phyloP scores from a whole-genome alignment of 2,329 filamentous ascomycete genomes.

The Cladosporium sp. region DNA sequence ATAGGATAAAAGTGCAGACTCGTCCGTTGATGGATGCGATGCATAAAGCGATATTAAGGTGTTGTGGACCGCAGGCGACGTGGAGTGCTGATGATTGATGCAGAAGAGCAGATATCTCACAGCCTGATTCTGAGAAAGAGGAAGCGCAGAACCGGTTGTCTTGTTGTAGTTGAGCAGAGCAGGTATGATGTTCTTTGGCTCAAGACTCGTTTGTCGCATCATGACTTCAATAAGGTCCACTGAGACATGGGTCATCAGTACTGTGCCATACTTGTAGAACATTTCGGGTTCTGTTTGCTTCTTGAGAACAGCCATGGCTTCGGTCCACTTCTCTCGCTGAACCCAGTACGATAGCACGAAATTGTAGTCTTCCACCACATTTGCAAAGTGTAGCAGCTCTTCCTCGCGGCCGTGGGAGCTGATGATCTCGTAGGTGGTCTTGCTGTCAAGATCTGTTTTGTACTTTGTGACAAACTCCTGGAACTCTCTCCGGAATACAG shows the following conservation, averaged over 20 bases:
- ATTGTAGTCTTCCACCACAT: constrained; percentile 82
- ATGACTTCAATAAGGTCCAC: constrained; percentile 89
- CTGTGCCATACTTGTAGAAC: constrained; percentile 94
- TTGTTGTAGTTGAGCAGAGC: constrained; percentile 92
- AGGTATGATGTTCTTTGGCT: constrained; percentile 84
- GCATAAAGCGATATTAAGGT: constrained; percentile 95
- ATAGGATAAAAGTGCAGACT: constrained; percentile 80
- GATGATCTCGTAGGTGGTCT: constrained; percentile 92
- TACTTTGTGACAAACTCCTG: constrained; percentile 83
- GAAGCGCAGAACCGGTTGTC: constrained; percentile 54
- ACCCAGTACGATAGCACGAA: constrained; percentile 97
- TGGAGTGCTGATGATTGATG: constrained; percentile 77
- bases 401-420: constrained; percentile 92
- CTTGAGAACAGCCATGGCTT: constrained; percentile 83
- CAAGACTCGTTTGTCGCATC: constrained; percentile 82
- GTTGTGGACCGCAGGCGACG: constrained; percentile 87
- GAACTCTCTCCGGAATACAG: constrained; percentile 69
- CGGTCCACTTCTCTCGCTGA: constrained; percentile 85
- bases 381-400: constrained; percentile 87
- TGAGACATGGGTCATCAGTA: constrained; percentile 87
- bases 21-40: constrained; percentile 75
- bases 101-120: constrained; percentile 90
- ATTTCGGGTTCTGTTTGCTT: constrained; percentile 88
- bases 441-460: constrained; percentile 81
- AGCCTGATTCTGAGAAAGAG: constrained; percentile 75